Evolutionary conservation across 2,329 filamentous ascomycete genomes (phyloP), one percentile per base, ranked within the genome.

Genomic region (Beauveria rudraprayagi): DNA sequence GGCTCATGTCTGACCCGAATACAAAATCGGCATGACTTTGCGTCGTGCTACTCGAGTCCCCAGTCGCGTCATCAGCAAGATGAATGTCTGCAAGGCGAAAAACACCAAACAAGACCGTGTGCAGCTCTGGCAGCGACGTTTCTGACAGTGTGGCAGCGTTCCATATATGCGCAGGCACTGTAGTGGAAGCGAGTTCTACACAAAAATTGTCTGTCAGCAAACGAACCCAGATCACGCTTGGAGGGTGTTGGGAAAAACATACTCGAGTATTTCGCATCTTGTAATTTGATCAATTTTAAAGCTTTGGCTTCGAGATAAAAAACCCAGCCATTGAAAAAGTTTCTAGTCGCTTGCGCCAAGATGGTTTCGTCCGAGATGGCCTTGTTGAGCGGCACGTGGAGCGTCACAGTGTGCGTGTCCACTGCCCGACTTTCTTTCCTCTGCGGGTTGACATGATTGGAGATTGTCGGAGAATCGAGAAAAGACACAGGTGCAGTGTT

Each of bases 251-350:
- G 7, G 1, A 9, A 3, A 54, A 24, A 47, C 60, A 44, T 47
- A 57, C 60, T 61, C 5, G 53, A 24, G n/a, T 61, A 61, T 22
- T 37, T 24, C 2, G 19, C 34, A 19, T 61, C 53, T 8, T 17
- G 14, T 1, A 10, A 40, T 16, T 22, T 43, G 4, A 52, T 1
- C 1, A 61, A 41, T 0, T 62, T 61, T 9, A 65, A n/a, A 1
- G 52, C 61, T 46, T 64, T 40, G 9, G 67, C 63, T 54, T 73
- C 71, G 0, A 66, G 68, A 0, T 62, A 64, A 44, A 73, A 65
- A 0, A 73, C 71, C 0, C 64, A 53, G 0, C 71, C 71, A 5
- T 69, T 70, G 53, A 72, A 73, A 30, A 70, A 73, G 0, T 66
- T 69, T 14, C 64, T 69, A 1, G 69, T 56, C 10, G 73, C 71